These are phyloP conservation scores for Fusarium abutilonis DNA, from an alignment of 2,329 filamentous ascomycete genomes.

Conservation along the genomic window DNA sequence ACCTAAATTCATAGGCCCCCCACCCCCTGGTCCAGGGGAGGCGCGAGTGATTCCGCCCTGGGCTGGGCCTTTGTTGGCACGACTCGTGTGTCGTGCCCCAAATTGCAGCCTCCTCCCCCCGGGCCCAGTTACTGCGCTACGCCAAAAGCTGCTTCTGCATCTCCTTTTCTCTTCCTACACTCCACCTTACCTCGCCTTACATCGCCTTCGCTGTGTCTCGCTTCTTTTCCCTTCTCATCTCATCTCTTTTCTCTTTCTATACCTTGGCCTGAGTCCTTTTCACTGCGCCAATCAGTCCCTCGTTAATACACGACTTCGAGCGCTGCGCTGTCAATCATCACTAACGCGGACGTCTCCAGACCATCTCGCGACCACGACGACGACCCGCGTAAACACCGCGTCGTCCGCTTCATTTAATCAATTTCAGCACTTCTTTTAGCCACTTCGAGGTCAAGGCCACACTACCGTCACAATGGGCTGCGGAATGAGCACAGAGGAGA, in stretches of 20 bases:
- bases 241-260: slow-evolving; percentile 39
- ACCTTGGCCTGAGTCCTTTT: slow-evolving; percentile 34
- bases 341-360: slow-evolving; percentile 32
- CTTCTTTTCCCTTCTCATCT: slow-evolving; percentile 39
- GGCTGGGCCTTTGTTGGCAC: slow-evolving; percentile 46
- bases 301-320: slow-evolving; percentile 37
- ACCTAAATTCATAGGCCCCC: slow-evolving; percentile 33
- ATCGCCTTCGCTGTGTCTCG: slow-evolving; percentile 40
- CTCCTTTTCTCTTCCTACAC: slow-evolving; percentile 47
- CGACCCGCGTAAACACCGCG: slow-evolving; percentile 26
- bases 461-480: slow-evolving; percentile 87
- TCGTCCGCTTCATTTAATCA: slow-evolving; percentile 30
- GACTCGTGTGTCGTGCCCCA: slow-evolving; percentile 48
- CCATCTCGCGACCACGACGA: slow-evolving; percentile 32
- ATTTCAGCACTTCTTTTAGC: slow-evolving; percentile 20
- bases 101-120: slow-evolving; percentile 46
- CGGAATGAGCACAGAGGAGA: slow-evolving; percentile 99
- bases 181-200: slow-evolving; percentile 40
- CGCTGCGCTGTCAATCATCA: slow-evolving; percentile 25
- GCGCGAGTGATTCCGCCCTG: slow-evolving; percentile 46
- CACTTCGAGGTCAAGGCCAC: slow-evolving; percentile 34
- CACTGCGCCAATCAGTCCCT: slow-evolving; percentile 30
- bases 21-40: slow-evolving; percentile 46
- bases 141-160: slow-evolving; percentile 45
- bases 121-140: slow-evolving; percentile 38